Percentiles rank a stretch among this genome's conserved stretches.
phyloP scores from a whole-genome alignment of 768 basidiomycete species.

The Tulasnella sp. region DNA sequence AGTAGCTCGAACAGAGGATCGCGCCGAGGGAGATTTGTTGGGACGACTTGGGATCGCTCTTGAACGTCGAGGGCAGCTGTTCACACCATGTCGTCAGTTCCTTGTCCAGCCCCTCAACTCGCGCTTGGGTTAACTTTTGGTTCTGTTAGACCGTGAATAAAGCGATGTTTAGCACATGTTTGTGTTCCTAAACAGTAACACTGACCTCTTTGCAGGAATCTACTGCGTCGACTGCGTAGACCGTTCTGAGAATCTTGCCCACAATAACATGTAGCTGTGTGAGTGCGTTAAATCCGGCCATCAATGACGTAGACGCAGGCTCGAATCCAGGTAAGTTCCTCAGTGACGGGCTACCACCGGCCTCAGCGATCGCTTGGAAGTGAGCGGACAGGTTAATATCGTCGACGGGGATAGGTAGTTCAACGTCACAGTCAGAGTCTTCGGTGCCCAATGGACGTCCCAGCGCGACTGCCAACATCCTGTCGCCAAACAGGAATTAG shows the following conservation, averaged over 20 bases:
- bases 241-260: slow-evolving; percentile 59
- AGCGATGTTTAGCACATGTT: slow-evolving; percentile 17
- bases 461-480: slow-evolving; percentile 84
- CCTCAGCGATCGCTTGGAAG: slow-evolving; percentile 38
- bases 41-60: slow-evolving; percentile 59
- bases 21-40: slow-evolving; percentile 77
- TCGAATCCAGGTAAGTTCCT: background rate
- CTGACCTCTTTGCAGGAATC: slow-evolving; percentile 13
- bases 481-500: slow-evolving; percentile 29
- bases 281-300: slow-evolving; percentile 72
- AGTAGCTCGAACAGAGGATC: slow-evolving; percentile 37
- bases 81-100: slow-evolving; percentile 79
- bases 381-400: slow-evolving; percentile 67
- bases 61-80: slow-evolving; percentile 61
- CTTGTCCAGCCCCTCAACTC: slow-evolving; percentile 67
- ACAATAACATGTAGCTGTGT: slow-evolving; percentile 75
- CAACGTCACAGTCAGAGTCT: slow-evolving; percentile 84
- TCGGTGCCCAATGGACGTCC: slow-evolving; percentile 83
- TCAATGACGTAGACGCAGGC: slow-evolving; percentile 40
- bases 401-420: slow-evolving; percentile 72
- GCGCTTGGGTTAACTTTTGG: slow-evolving; percentile 53
- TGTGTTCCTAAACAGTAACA: slow-evolving; percentile 36
- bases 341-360: background rate
- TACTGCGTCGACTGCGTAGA: slow-evolving; percentile 57
- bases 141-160: slow-evolving; percentile 30